A percentile compares a stretch with the other conserved stretches of the same genome.
These are phyloP conservation scores for Cyberlindnera subsufficiens DNA, from an alignment of 805 yeast genomes.

Conservation along the genomic window DNA sequence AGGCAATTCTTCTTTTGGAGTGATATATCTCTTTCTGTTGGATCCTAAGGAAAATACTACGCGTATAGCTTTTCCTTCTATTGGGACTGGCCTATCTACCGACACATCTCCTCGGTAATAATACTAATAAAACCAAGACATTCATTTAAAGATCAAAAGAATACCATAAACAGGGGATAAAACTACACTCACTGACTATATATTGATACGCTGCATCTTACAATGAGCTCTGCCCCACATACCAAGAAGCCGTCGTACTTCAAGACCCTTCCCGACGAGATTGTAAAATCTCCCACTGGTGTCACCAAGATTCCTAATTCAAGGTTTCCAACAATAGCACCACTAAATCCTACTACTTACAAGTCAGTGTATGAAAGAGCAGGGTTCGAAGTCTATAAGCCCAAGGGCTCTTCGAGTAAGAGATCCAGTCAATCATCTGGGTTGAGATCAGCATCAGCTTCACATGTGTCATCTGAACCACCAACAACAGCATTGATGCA, in stretches of 20 bases:
- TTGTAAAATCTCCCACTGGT: constrained; percentile 21
- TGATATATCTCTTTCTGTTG: too few relatives aligned
- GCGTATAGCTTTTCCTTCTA: too few relatives aligned
- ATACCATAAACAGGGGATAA: neutral
- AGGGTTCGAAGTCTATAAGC: constrained; percentile 60
- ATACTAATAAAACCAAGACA: neutral
- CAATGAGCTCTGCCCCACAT: constrained; percentile 3
- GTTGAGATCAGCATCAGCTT: neutral
- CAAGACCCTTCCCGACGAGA: constrained; percentile 22
- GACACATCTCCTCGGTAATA: too few relatives aligned
- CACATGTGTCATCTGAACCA: neutral
- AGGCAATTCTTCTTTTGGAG: too few relatives aligned
- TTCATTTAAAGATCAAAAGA: neutral
- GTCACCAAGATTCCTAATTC: constrained; percentile 29
- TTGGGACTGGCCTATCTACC: too few relatives aligned
- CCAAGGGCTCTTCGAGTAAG: constrained; percentile 1
- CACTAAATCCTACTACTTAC: constrained; percentile 42
- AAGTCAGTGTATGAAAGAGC: constrained; percentile 76
- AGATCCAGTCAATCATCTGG: constrained; percentile 1
- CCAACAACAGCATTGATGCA: neutral
- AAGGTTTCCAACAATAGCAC: constrained; percentile 67
- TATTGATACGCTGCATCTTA: neutral
- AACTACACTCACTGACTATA: too few relatives aligned
- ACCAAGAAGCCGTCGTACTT: constrained; percentile 19
- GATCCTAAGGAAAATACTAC: too few relatives aligned